These are phyloP conservation scores for Pecoramyces ruminantium DNA, from an alignment of 192 early-diverging fungal genomes.

Conservation along the genomic window DNA sequence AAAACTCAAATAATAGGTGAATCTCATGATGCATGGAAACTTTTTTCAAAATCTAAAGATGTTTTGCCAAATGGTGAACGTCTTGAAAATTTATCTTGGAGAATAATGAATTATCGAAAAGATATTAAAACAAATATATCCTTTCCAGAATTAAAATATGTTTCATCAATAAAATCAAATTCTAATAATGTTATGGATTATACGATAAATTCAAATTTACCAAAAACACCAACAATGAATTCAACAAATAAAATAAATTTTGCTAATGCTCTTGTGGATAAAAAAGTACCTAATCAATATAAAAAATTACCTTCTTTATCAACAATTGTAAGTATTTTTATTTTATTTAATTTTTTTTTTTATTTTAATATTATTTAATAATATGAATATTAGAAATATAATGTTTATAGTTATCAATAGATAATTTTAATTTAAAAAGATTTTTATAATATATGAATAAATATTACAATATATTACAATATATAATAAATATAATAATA, in stretches of 20 bases:
- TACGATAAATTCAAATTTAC: neutral
- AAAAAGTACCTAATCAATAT: neutral
- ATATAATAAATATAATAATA: no score
- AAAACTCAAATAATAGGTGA: neutral
- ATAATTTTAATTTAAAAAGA: no score
- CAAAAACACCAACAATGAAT: neutral
- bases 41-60: conserved; percentile 65
- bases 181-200: neutral
- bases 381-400: no score
- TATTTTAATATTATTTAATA: no score
- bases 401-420: no score
- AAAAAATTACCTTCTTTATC: neutral
- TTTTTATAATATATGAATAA: no score
- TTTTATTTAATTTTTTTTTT: no score
- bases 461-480: no score
- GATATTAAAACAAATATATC: conserved; percentile 15
- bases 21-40: conserved; percentile 44
- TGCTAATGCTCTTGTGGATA: neutral
- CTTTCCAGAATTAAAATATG: neutral
- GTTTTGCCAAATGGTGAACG: conserved; percentile 55
- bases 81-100: conserved; percentile 70
- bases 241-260: neutral
- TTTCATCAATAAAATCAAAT: neutral
- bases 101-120: conserved; percentile 56
- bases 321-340: neutral